A percentile compares a stretch with the other conserved stretches of the same genome.
Conservation (phyloP, 2,329 filamentous ascomycete species). For the Pezicula carpinea region DNA sequence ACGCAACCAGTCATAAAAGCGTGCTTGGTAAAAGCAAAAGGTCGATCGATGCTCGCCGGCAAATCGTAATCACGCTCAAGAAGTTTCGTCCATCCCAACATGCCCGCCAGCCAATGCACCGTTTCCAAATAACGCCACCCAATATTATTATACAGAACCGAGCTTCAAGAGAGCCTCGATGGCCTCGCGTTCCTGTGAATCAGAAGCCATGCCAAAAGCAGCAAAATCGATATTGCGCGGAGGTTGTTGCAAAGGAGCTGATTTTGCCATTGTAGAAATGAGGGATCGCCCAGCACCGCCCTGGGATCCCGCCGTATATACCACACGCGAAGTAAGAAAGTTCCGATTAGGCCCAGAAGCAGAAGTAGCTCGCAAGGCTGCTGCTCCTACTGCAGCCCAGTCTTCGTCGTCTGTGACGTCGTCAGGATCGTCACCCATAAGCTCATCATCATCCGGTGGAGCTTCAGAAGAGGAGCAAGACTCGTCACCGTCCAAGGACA, state of each 20-base stretch:
- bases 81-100: slow-evolving; percentile 14
- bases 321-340: slow-evolving; percentile 39
- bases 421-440: slow-evolving; percentile 70
- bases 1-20: slow-evolving; percentile 13
- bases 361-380: slow-evolving; percentile 66
- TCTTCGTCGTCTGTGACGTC: slow-evolving; percentile 95
- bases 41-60: slow-evolving; percentile 29
- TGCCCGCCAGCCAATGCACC: slow-evolving; percentile 17
- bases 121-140: slow-evolving; percentile 19
- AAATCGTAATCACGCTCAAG: slow-evolving; percentile 23
- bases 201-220: slow-evolving; percentile 36
- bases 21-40: slow-evolving; percentile 19
- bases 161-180: slow-evolving; percentile 77
- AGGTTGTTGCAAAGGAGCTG: slow-evolving; percentile 32
- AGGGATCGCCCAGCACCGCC: slow-evolving; percentile 30
- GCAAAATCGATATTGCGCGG: slow-evolving; percentile 44
- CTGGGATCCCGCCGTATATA: slow-evolving; percentile 39
- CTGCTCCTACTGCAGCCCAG: slow-evolving; percentile 86
- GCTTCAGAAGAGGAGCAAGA: slow-evolving; percentile 75
- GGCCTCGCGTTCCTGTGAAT: slow-evolving; percentile 75
- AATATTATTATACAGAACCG: slow-evolving; percentile 61
- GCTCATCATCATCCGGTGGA: slow-evolving; percentile 57
- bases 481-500: slow-evolving; percentile 78
- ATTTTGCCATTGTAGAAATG: slow-evolving; percentile 22
- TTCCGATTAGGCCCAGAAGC: slow-evolving; percentile 48